These are phyloP conservation scores for Domatiomyces catenatus DNA, from an alignment of 2,329 filamentous ascomycete genomes.

Conservation along the genomic window DNA sequence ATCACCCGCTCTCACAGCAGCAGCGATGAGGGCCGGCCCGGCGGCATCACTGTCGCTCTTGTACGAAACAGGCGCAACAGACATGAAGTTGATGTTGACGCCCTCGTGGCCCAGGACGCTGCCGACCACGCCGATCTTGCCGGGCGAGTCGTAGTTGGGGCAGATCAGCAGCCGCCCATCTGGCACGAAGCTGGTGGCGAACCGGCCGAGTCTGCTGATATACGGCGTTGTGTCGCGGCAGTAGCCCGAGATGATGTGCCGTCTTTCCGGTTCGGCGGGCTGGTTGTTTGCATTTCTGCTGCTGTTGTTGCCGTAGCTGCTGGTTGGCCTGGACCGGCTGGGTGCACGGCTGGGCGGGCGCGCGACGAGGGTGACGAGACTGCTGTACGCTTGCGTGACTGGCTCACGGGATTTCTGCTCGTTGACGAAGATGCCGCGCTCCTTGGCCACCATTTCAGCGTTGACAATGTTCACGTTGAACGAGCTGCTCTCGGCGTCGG, in stretches of 20 bases:
- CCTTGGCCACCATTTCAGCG: conserved; percentile 56
- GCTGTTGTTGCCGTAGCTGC: conserved; percentile 2
- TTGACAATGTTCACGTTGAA: conserved; percentile 72
- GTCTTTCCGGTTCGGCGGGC: conserved; percentile 19
- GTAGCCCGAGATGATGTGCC: conserved; percentile 37
- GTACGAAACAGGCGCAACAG: conserved; percentile 38
- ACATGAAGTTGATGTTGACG: conserved; percentile 72
- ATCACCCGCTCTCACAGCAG: background rate
- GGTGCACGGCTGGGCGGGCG: conserved; percentile 24
- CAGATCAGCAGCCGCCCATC: conserved; percentile 62
- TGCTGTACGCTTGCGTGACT: conserved; percentile 43
- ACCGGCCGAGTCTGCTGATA: conserved; percentile 59
- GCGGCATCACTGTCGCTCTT: conserved; percentile 11
- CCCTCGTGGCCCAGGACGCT: conserved; percentile 51
- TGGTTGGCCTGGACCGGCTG: conserved; percentile 21
- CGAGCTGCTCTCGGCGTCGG: conserved; percentile 39
- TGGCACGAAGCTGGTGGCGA: conserved; percentile 57
- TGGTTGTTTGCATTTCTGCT: too few relatives aligned
- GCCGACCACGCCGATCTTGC: conserved; percentile 69
- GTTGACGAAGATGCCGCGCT: conserved; percentile 63
- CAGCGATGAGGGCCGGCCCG: background rate
- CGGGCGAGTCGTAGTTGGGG: conserved; percentile 66
- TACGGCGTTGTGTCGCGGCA: conserved; percentile 30
- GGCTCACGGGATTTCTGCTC: conserved; percentile 52
- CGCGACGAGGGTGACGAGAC: conserved; percentile 54